Evolutionary conservation across 2,329 filamentous ascomycete genomes (phyloP).

Genomic region (Diaporthe australafricana): DNA sequence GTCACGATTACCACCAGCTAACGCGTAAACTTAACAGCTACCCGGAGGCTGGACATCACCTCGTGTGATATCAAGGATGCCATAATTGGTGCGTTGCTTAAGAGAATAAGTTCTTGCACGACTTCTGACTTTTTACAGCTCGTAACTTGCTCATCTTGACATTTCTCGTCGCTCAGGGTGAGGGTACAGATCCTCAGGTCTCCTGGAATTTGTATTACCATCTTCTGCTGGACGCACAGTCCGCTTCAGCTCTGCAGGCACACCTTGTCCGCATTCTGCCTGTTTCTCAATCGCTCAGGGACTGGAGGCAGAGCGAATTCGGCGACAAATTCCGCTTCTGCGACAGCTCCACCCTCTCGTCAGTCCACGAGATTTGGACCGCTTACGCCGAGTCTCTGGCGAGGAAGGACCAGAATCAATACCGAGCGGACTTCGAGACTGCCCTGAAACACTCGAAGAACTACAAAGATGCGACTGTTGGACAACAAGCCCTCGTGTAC

Average conservation of each 20-base stretch:
- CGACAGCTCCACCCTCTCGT: conserved; percentile 44
- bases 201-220: conserved; percentile 70
- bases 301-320: conserved; percentile 60
- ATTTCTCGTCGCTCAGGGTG: conserved; percentile 57
- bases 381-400: conserved; percentile 44
- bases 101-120: background rate
- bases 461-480: background rate
- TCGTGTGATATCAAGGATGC: conserved; percentile 65
- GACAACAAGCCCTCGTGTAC: background rate
- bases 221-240: conserved; percentile 54
- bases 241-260: conserved; percentile 49
- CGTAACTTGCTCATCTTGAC: conserved; percentile 66
- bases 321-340: conserved; percentile 42
- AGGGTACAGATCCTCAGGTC: conserved; percentile 41
- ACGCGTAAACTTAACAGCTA: conserved; percentile 43
- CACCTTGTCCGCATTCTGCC: conserved; percentile 58
- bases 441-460: conserved; percentile 18
- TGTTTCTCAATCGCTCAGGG: conserved; percentile 50
- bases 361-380: conserved; percentile 55
- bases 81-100: conserved; percentile 59
- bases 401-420: conserved; percentile 37
- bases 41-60: conserved; percentile 63
- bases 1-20: conserved; percentile 35
- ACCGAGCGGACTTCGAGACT: conserved; percentile 38
- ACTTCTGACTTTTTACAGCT: conserved; percentile 50